Percentiles rank a stretch among this genome's conserved stretches.
These are phyloP conservation scores for Miscanthus lutarioriparius DNA, from an alignment of 176 grass and related monocot species.

Conservation along the genomic window DNA sequence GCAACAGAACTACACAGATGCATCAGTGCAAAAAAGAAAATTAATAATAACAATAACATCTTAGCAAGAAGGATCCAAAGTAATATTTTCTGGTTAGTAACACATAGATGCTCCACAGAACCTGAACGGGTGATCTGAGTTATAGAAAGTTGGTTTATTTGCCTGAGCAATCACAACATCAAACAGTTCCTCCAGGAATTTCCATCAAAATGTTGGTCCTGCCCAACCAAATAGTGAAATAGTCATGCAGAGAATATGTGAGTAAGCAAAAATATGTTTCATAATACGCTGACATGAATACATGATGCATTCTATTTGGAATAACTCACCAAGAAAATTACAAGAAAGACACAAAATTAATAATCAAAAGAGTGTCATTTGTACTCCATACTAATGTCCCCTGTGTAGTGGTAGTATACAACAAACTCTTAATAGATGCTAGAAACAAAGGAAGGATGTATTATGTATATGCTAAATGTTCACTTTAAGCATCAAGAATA, in stretches of 20 bases:
- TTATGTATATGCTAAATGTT: neutral
- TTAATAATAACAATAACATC: neutral
- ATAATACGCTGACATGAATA: neutral
- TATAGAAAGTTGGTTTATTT: slow-evolving; percentile 94
- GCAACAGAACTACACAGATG: neutral
- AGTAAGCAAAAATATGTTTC: neutral
- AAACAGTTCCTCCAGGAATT: slow-evolving; percentile 97
- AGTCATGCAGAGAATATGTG: slow-evolving; percentile 5
- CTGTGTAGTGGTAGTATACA: slow-evolving; percentile 3
- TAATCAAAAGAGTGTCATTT: neutral
- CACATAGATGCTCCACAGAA: slow-evolving; percentile 35
- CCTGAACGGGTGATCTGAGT: slow-evolving; percentile 94
- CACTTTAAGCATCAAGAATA: neutral
- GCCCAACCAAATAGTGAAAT: slow-evolving; percentile 34
- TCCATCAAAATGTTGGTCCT: slow-evolving; percentile 71
- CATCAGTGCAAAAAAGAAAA: neutral
- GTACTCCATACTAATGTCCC: neutral
- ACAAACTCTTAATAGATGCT: neutral
- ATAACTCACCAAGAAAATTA: slow-evolving; percentile 4
- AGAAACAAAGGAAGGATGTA: slow-evolving; percentile 2
- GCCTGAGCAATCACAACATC: slow-evolving; percentile 98
- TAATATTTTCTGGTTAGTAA: neutral
- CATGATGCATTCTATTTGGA: slow-evolving; percentile 11
- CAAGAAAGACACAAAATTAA: neutral
- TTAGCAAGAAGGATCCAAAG: slow-evolving; percentile 13